Percentiles rank a stretch among this genome's conserved stretches.
Evolutionary conservation across 2,329 filamentous ascomycete species (phyloP).

Genomic region (Aspergillus ruber): DNA sequence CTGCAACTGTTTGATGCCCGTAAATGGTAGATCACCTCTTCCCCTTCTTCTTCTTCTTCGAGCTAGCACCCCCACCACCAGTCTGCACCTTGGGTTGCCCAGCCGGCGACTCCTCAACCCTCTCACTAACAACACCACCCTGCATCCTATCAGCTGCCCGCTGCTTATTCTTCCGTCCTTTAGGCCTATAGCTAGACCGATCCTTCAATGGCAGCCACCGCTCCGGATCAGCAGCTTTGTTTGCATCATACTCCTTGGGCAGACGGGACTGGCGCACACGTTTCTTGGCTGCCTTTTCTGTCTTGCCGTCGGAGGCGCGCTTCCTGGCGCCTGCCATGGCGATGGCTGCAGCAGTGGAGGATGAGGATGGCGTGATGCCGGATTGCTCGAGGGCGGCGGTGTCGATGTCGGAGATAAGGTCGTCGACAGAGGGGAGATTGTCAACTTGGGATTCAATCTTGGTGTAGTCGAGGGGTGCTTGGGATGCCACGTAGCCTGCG

Average conservation of each 20-base stretch:
- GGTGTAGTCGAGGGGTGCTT: slow-evolving; percentile 49
- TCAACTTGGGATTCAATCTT: slow-evolving; percentile 32
- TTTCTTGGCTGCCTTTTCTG: slow-evolving; percentile 28
- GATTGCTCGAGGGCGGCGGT: slow-evolving; percentile 39
- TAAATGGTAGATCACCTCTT: slow-evolving; percentile 37
- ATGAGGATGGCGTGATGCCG: slow-evolving; percentile 34
- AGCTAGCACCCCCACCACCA: slow-evolving; percentile 31
- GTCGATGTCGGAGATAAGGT: slow-evolving; percentile 39
- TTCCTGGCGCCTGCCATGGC: slow-evolving; percentile 34
- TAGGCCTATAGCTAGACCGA: slow-evolving; percentile 79
- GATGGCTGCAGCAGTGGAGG: slow-evolving; percentile 23
- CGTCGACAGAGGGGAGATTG: slow-evolving; percentile 33
- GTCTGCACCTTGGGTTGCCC: slow-evolving; percentile 24
- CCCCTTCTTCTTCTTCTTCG: slow-evolving; percentile 48
- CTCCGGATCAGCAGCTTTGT: slow-evolving; percentile 79
- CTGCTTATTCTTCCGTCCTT: slow-evolving; percentile 87
- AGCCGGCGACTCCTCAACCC: slow-evolving; percentile 47
- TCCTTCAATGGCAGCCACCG: slow-evolving; percentile 89
- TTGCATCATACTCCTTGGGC: slow-evolving; percentile 55
- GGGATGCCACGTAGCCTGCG: slow-evolving; percentile 80
- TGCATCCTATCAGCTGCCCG: slow-evolving; percentile 73
- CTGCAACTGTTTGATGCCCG: too few species aligned
- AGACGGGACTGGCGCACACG: slow-evolving; percentile 42
- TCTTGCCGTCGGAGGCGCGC: slow-evolving; percentile 29
- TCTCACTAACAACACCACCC: slow-evolving; percentile 72